These are phyloP conservation scores for Crepidotus variabilis DNA, from an alignment of 768 basidiomycete species.

Conservation along the genomic window DNA sequence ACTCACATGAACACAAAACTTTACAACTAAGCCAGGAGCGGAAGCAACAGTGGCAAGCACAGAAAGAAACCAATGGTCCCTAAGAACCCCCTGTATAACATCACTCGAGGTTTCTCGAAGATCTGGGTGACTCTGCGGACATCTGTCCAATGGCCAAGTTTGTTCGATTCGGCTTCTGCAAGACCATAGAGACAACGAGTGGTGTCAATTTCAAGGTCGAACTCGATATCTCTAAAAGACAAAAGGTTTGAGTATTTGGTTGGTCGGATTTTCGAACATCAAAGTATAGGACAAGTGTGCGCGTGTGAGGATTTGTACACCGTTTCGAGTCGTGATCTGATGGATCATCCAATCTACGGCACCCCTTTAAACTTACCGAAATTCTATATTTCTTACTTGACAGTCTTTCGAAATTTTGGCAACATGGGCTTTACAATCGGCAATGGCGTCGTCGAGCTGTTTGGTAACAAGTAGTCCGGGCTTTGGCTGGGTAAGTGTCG, in stretches of 20 bases:
- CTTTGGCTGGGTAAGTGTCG: conserved; percentile 15
- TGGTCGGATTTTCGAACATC: no score
- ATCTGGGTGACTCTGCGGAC: conserved; percentile 43
- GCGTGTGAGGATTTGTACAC: no score
- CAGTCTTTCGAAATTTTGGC: conserved; percentile 40
- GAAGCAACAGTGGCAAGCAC: conserved; percentile 49
- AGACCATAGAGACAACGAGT: conserved; percentile 33
- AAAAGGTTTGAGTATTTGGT: no score
- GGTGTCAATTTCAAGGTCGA: conserved; percentile 52
- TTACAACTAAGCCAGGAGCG: conserved; percentile 45
- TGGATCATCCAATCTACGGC: no score
- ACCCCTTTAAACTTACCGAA: conserved; percentile 29
- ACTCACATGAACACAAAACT: conserved; percentile 32
- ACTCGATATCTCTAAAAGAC: conserved; percentile 45
- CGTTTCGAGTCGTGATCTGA: no score
- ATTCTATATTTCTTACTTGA: conserved; percentile 37
- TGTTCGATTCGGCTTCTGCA: conserved; percentile 10
- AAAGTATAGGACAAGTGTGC: no score
- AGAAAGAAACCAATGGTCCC: conserved; percentile 55
- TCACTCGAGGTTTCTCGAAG: conserved; percentile 46
- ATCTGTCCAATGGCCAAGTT: conserved; percentile 28
- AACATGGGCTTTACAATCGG: conserved; percentile 38
- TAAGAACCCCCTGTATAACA: conserved; percentile 48
- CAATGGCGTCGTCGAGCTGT: conserved; percentile 42
- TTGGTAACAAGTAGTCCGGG: conserved; percentile 43